A percentile compares a stretch with the other conserved stretches of the same genome.
phyloP scores from a whole-genome alignment of 768 basidiomycete genomes.

The Thelephora aurantiotincta region DNA sequence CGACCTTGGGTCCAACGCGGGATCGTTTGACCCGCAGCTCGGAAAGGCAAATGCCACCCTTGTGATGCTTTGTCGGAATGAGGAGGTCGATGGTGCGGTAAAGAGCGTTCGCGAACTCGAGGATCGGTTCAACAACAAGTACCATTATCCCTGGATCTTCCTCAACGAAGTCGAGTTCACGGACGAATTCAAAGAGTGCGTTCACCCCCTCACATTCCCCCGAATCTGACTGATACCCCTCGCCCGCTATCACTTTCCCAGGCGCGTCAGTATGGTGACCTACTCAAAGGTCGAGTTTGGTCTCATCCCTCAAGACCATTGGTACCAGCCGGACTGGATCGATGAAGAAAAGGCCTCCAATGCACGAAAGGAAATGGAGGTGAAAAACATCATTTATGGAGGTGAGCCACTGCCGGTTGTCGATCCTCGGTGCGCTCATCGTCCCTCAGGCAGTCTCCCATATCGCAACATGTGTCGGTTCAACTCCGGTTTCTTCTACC shows the following conservation, averaged over 20 bases:
- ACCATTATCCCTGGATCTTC: slow-evolving; percentile 79
- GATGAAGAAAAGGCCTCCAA: slow-evolving; percentile 48
- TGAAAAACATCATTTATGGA: slow-evolving; percentile 33
- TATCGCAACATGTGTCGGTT: slow-evolving; percentile 93
- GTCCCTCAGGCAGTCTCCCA: neutral
- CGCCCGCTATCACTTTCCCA: neutral
- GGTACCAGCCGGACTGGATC: slow-evolving; percentile 63
- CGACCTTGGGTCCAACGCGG: neutral
- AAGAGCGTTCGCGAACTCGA: slow-evolving; percentile 66
- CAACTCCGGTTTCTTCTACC: slow-evolving; percentile 66
- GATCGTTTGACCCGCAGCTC: neutral
- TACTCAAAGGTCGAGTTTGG: slow-evolving; percentile 35
- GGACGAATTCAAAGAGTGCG: slow-evolving; percentile 57
- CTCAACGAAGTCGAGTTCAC: slow-evolving; percentile 76
- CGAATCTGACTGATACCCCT: neutral
- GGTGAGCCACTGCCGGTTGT: slow-evolving; percentile 17
- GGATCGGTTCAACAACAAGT: slow-evolving; percentile 72
- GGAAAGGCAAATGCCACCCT: slow-evolving; percentile 18
- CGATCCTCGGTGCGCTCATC: neutral
- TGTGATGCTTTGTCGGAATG: slow-evolving; percentile 48
- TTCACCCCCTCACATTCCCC: neutral
- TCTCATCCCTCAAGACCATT: slow-evolving; percentile 42
- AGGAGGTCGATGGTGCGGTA: slow-evolving; percentile 44
- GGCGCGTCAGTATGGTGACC: slow-evolving; percentile 12
- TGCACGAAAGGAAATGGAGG: slow-evolving; percentile 36